These are phyloP conservation scores for Haplosporangium gracile DNA, from an alignment of 192 early-diverging fungal genomes.

Conservation along the genomic window DNA sequence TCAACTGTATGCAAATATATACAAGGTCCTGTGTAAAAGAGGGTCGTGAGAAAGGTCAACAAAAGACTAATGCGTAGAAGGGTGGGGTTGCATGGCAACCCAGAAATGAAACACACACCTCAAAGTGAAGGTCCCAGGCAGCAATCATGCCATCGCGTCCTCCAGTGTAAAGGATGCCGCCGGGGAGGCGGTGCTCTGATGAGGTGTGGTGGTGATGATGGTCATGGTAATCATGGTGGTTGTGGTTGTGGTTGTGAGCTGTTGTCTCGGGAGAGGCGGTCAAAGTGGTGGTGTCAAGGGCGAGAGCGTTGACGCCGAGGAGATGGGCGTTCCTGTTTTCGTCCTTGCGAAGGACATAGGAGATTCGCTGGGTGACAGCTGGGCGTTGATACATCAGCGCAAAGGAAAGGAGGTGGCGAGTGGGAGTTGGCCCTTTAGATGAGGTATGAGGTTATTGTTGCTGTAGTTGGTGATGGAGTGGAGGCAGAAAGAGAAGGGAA, in stretches of 20 bases:
- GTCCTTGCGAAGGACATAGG: constrained; percentile 70
- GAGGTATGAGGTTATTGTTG: neutral
- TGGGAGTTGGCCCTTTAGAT: neutral
- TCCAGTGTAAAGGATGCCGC: constrained; percentile 87
- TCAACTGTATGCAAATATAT: neutral
- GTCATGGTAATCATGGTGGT: constrained; percentile 13
- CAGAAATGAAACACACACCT: constrained; percentile 15
- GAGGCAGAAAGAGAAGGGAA: neutral
- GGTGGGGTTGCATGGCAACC: neutral
- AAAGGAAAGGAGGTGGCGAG: neutral
- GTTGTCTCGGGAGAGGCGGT: constrained; percentile 10
- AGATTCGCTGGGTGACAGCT: constrained; percentile 59
- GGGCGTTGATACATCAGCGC: constrained; percentile 49
- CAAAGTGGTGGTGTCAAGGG: constrained; percentile 69
- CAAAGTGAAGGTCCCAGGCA: constrained; percentile 86
- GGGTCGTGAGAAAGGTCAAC: constrained; percentile 15
- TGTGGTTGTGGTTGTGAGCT: neutral
- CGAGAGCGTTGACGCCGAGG: constrained; percentile 90
- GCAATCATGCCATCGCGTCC: constrained; percentile 92
- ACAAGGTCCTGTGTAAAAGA: neutral
- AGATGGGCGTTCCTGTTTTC: constrained; percentile 75
- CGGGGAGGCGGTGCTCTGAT: constrained; percentile 40
- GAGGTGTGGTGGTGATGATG: constrained; percentile 10
- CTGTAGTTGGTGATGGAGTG: neutral
- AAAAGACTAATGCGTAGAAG: neutral